Conservation (phyloP, 2,329 filamentous ascomycete species). For the Penicillium hordei region DNA sequence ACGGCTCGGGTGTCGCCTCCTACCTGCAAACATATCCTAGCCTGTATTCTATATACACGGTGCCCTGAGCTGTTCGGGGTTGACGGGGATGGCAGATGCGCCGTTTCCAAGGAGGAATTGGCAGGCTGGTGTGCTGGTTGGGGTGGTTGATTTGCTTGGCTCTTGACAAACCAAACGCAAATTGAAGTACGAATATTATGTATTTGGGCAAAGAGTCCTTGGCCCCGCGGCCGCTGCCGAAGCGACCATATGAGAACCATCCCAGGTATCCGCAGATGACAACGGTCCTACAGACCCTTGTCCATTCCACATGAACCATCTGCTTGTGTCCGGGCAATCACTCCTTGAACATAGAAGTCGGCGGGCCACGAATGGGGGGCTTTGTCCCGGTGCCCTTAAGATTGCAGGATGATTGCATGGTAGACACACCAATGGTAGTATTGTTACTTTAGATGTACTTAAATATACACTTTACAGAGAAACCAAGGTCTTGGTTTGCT, state of each 20-base stretch:
- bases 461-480: background rate
- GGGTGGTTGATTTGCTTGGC: constrained; percentile 31
- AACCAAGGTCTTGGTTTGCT: background rate
- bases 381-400: background rate
- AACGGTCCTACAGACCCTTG: background rate
- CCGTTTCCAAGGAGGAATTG: constrained; percentile 64
- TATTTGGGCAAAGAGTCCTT: background rate
- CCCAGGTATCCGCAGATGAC: background rate
- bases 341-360: background rate
- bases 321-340: background rate
- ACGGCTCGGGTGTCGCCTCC: constrained; percentile 24
- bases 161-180: background rate
- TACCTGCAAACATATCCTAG: constrained; percentile 86
- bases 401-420: background rate
- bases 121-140: constrained; percentile 65
- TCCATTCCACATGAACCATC: background rate
- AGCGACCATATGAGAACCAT: background rate
- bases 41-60: constrained; percentile 71
- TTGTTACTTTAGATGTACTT: background rate
- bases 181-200: background rate
- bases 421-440: background rate
- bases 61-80: constrained; percentile 59
- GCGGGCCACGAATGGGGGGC: background rate
- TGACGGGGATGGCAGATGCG: constrained; percentile 54
- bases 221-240: background rate